Evolutionary conservation across 257 asterid genomes (phyloP), one percentile per base, ranked within the genome.

Genomic region (Eustoma russellianum): DNA sequence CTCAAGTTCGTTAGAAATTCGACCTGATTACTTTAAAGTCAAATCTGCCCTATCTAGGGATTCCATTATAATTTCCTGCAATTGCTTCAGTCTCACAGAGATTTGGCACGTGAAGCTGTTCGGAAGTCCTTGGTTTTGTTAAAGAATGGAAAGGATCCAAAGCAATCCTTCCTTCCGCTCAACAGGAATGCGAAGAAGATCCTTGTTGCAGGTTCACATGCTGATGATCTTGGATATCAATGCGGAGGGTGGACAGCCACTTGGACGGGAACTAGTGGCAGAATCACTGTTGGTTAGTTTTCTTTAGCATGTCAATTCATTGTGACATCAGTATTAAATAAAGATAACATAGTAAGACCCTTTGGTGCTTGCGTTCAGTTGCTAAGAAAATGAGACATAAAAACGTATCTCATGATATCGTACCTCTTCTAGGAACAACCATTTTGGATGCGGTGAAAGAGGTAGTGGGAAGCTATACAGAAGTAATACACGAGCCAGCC

Each of bases 231-330:
- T 61, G 98, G 98, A 60, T 84, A 80, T 72, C 98, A 87, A 45
- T 91, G 98, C 59, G 97, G 97, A 19, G 97, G 97, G 43, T 90
- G 97, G 97, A 90, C 97, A 13, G 63, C 73, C 64, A 78, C 94
- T 35, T 91, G 98, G 98, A 83, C 76, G 12, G 96, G 98, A 62
- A 61, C 70, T 43, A 64, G 92, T 66, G 98, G 96, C 76, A 75
- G 81, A 79, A 84, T 80, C 65, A 87, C 98, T 16, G 79, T 78
- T 64, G 98, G 98, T 87, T 73, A 68, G 68, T 55, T 41, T 33
- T 34, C 28, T 38, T 38, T 2, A 38, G 7, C 43, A 9, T 38
- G 12, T 38, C 6, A 1, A 8, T 38, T 38, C 3, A 38, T 2
- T 38, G 43, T 38, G 12, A 38, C 28, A 19, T 19, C 28, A 19